phyloP scores from a whole-genome alignment of 2,329 filamentous ascomycete genomes.

The Fusarium zealandicum region DNA sequence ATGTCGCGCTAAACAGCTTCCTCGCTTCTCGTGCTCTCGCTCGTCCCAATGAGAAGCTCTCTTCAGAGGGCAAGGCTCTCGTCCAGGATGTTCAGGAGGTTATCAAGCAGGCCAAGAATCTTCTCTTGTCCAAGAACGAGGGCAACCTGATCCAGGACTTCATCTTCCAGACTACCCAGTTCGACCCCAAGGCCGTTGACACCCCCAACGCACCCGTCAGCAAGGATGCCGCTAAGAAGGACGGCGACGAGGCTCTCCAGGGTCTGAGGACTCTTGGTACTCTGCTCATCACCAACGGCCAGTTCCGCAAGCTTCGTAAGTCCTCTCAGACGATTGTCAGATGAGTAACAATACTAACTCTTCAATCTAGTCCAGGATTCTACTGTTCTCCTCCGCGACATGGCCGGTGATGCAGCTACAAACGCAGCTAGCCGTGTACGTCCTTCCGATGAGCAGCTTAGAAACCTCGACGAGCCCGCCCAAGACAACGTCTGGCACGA shows the following conservation, averaged over 20 bases:
- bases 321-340: constrained; percentile 32
- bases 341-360: constrained; percentile 22
- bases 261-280: constrained; percentile 88
- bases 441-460: constrained; percentile 78
- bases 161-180: constrained; percentile 88
- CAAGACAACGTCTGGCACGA: constrained; percentile 96
- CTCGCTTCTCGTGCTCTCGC: constrained; percentile 74
- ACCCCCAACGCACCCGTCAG: constrained; percentile 72
- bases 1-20: constrained; percentile 90
- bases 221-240: constrained; percentile 80
- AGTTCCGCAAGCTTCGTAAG: constrained; percentile 89
- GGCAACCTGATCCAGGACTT: constrained; percentile 96
- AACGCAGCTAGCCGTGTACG: constrained; percentile 79
- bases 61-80: constrained; percentile 79
- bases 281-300: constrained; percentile 91
- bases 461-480: constrained; percentile 82
- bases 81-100: constrained; percentile 80
- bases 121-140: constrained; percentile 92
- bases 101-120: constrained; percentile 81
- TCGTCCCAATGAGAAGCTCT: constrained; percentile 78
- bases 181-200: constrained; percentile 68
- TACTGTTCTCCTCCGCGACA: constrained; percentile 81
- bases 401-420: constrained; percentile 86
- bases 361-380: constrained; percentile 72
- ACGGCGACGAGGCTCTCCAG: constrained; percentile 83